Percentiles rank a stretch among this genome's conserved stretches.
These are phyloP conservation scores for Diaporthe sp. DNA, from an alignment of 2,329 filamentous ascomycete genomes.

Conservation along the genomic window DNA sequence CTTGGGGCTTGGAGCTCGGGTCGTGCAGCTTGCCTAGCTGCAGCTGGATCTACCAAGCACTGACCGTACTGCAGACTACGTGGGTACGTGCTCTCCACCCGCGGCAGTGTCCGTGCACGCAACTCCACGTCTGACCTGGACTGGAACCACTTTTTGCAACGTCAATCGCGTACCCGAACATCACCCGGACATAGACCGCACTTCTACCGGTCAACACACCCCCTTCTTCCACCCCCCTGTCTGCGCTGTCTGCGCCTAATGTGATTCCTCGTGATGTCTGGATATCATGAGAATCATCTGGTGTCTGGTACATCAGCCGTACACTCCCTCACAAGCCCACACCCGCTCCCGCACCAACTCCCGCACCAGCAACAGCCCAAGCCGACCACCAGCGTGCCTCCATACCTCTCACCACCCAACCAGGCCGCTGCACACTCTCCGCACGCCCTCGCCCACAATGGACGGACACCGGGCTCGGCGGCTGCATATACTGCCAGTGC, in stretches of 20 bases:
- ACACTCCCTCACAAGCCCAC: slow-evolving; percentile 12
- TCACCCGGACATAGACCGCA: slow-evolving; percentile 38
- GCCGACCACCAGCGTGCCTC: slow-evolving; percentile 8
- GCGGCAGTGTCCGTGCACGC: neutral
- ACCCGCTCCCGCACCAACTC: neutral
- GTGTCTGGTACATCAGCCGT: slow-evolving; percentile 32
- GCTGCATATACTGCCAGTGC: slow-evolving; percentile 27
- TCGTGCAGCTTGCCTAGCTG: neutral
- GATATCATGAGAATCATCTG: slow-evolving; percentile 29
- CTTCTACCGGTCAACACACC: slow-evolving; percentile 33
- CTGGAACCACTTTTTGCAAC: slow-evolving; percentile 32
- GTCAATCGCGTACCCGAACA: slow-evolving; percentile 30
- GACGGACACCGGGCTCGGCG: neutral
- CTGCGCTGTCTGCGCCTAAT: slow-evolving; percentile 18
- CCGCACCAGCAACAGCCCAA: slow-evolving; percentile 8
- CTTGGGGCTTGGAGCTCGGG: neutral
- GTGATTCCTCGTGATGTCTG: slow-evolving; percentile 36
- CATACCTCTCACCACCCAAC: slow-evolving; percentile 26
- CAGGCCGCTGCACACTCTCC: slow-evolving; percentile 14
- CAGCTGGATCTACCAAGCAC: neutral
- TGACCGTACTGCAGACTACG: neutral
- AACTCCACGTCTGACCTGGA: neutral
- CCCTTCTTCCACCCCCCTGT: slow-evolving; percentile 18
- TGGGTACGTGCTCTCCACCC: neutral
- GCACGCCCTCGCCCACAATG: slow-evolving; percentile 19